Base-by-base conservation (phyloP, 2,329 filamentous ascomycete genomes). In the Pleomassaria siparia region DNA sequence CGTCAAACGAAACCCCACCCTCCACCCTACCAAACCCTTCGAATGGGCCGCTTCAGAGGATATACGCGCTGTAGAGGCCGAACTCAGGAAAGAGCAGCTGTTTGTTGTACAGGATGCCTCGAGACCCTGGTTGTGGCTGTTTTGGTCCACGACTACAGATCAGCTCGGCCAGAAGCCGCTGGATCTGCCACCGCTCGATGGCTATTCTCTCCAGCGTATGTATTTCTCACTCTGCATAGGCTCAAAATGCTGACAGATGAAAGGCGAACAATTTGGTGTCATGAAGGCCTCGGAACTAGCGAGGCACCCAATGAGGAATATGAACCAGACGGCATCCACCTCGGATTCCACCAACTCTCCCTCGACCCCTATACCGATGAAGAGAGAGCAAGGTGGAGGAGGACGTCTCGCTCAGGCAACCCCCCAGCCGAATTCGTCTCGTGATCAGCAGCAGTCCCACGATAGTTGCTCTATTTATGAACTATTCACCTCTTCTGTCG, bases 401-500 rank as follows among this genome's bases (percentile, higher is more conserved):
- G 24, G 49, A n/a, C 59, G 62, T 18, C 40, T 53, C 11, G 22
- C 56, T 12, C 60, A 63, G 16, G 50, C 62, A 40, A 5, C n/a
- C 16, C 24, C n/a, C 11, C 50, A 33, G 20, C 28, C 42, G 5
- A 18, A 29, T n/a, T n/a, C n/a, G n/a, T n/a, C n/a, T n/a, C n/a
- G n/a, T 13, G 49, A 54, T n/a, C 53, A 60, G 22, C 59, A 51
- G 25, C 62, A 58, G 30, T 55, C 56, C 11, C 57, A 64, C 20
- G 68, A 71, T 47, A 63, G 51, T 49, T 61, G 62, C 30, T 52
- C 60, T 22, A 50, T 72, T 26, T 72, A 72, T 58, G 66, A 69
- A 49, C 57, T 71, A 26, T 71, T 72, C 55, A 66, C 59, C 5
- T 67, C 69, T 22, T 65, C 70, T 37, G 62, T 72, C 39, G 52